Evolutionary conservation across 208 protist species (phyloP).

Genomic region (Entamoeba nuttalli): DNA sequence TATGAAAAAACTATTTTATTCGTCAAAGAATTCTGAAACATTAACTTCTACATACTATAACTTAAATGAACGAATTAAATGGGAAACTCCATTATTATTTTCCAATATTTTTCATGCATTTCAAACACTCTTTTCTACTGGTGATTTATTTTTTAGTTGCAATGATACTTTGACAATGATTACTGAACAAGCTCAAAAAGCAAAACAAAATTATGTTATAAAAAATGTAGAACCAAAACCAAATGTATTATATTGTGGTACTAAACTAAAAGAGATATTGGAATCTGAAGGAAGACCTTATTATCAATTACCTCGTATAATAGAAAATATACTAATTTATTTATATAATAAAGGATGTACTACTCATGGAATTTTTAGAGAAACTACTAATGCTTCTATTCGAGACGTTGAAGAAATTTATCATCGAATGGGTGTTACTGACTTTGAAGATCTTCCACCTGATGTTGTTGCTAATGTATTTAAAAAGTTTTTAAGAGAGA

Average conservation of each 20-base stretch:
- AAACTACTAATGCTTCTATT: not conserved
- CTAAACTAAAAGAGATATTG: not conserved
- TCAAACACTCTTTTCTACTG: not conserved
- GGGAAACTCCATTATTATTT: not conserved
- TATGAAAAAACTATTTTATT: not conserved
- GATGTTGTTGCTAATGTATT: not conserved
- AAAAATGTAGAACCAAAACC: not conserved
- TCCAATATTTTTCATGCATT: not conserved
- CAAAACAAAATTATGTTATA: not conserved
- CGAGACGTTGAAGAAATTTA: not conserved
- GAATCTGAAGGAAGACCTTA: not conserved
- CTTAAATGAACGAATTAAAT: not conserved
- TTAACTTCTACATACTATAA: not conserved
- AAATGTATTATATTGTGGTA: not conserved
- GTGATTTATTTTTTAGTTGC: not conserved
- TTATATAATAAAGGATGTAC: not conserved
- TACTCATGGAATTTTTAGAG: not conserved
- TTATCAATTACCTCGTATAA: not conserved
- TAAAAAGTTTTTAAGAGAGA: not conserved
- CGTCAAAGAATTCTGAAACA: not conserved
- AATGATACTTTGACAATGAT: not conserved
- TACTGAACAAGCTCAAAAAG: not conserved
- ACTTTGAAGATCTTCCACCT: not conserved
- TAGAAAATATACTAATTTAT: not conserved
- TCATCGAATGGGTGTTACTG: not conserved